Conservation (phyloP, 2,329 filamentous ascomycete genomes). For the Ceratocystis diversiconidia region DNA sequence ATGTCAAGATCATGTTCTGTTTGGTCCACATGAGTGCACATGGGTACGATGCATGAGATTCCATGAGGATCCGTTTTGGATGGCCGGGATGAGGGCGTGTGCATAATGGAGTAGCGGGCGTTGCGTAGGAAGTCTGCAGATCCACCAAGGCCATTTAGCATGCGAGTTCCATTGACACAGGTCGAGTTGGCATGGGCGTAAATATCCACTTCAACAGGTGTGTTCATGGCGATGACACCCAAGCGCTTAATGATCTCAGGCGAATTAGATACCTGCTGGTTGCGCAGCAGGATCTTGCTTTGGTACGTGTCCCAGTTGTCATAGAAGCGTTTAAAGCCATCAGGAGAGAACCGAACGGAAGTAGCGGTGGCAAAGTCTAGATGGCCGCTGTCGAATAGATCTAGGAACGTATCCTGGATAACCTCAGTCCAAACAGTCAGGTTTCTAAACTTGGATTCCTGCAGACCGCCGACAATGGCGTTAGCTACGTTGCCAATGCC, state of each 20-base stretch:
- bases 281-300: conserved; percentile 69
- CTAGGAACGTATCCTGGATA: conserved; percentile 82
- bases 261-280: conserved; percentile 78
- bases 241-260: conserved; percentile 81
- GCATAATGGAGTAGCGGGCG: conserved; percentile 83
- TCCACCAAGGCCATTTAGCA: conserved; percentile 75
- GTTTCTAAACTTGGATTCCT: conserved; percentile 69
- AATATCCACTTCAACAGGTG: conserved; percentile 84
- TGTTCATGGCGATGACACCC: conserved; percentile 90
- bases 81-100: conserved; percentile 69
- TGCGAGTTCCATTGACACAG: conserved; percentile 75
- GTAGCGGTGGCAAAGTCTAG: conserved; percentile 84
- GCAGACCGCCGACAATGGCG: conserved; percentile 72
- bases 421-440: conserved; percentile 90
- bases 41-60: conserved; percentile 78
- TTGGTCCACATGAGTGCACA: conserved; percentile 85
- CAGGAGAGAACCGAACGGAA: conserved; percentile 78
- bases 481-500: conserved; percentile 92
- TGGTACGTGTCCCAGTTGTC: conserved; percentile 68
- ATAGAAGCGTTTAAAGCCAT: conserved; percentile 86
- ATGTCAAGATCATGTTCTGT: conserved; percentile 87
- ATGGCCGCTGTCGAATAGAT: conserved; percentile 77
- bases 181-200: conserved; percentile 89
- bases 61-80: conserved; percentile 71
- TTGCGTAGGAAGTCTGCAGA: conserved; percentile 68